Conservation (phyloP, 805 yeast genomes). For the Metschnikowia noctiluminum region DNA sequence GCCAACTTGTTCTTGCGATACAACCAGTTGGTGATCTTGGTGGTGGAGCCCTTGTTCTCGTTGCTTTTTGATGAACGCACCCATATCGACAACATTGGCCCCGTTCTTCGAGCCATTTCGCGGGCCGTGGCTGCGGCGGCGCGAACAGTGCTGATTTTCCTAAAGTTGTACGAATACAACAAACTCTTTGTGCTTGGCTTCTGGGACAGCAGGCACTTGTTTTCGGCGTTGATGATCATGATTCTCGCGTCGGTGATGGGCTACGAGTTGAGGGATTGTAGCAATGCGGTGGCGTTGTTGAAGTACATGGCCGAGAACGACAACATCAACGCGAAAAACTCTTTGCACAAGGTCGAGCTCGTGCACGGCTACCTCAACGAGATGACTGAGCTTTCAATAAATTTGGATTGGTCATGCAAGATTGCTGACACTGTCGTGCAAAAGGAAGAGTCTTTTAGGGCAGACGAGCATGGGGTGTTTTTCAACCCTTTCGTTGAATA, state of each 20-base stretch:
- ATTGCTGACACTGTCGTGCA: constrained; percentile 11
- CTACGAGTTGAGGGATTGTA: constrained; percentile 5
- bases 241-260: constrained; percentile 23
- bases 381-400: constrained; percentile 24
- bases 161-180: constrained; percentile 26
- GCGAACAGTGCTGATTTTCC: constrained; percentile 28
- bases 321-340: constrained; percentile 34
- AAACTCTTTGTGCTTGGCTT: constrained; percentile 34
- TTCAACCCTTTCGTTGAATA: constrained; percentile 16
- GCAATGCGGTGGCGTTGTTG: constrained; percentile 25
- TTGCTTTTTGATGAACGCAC: constrained; percentile 26
- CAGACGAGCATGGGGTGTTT: constrained; percentile 4
- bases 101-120: constrained; percentile 26
- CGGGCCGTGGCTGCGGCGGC: constrained; percentile 29
- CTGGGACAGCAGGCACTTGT: constrained; percentile 41
- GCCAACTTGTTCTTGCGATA: constrained; percentile 36
- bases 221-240: constrained; percentile 29
- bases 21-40: constrained; percentile 31
- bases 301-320: constrained; percentile 32
- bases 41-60: constrained; percentile 33
- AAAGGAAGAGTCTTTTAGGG: not conserved
- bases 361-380: constrained; percentile 22
- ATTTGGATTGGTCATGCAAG: constrained; percentile 20
- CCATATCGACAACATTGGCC: constrained; percentile 21
- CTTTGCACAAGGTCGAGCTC: constrained; percentile 27